Evolutionary conservation across 495 filamentous ascomycete genomes (phyloP), one percentile per base, ranked within the genome.

Genomic region (Talaromyces proteolyticus): DNA sequence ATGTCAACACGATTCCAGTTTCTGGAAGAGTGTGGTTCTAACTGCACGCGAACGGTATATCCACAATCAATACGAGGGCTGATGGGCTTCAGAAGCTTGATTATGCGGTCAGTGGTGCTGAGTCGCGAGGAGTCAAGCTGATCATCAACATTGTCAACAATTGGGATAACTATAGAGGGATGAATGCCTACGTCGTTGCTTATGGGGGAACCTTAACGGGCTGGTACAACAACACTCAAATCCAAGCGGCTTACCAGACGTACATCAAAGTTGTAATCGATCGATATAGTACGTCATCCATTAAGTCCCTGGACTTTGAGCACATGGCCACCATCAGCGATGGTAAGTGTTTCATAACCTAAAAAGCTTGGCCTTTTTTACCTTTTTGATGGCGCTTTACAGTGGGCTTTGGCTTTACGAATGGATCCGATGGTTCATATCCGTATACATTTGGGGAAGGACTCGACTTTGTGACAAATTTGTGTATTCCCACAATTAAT

Each of bases 311-410:
- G 8, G 86, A 88, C 55, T 54, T 72, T 0, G 64, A 73, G 34
- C 86, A 88, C 58, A 77, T 88, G 70, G 81, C 88, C n/a, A 80
- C 79, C 0, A 68, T 82, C 42, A 84, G 86, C 19, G 84, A 86
- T 50, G 72, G 61, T 62, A 34, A 47, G 29, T 40, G 1, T 34
- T 14, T 19, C 2, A 5, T 2, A 7, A 18, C 42, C 6, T 36
- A 62, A 57, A 73, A 55, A 67, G 69, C 18, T 70, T 79, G 52
- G 69, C 72, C n/a, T 53, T 67, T 17, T 49, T 53, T 14, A 54
- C 8, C 14, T 34, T 34, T 34, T 2, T 8, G 8, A 10, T 34
- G 67, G 71, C 18, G 61, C 64, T 1, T 70, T 72, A 44, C 74
- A 76, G 67, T 70, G 56, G 67, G 67, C 8, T 70, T 79, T 55